A percentile compares a stretch with the other conserved stretches of the same genome.
Conservation (phyloP, 164 flowering plant genomes). For the Chimonanthus salicifolius region DNA sequence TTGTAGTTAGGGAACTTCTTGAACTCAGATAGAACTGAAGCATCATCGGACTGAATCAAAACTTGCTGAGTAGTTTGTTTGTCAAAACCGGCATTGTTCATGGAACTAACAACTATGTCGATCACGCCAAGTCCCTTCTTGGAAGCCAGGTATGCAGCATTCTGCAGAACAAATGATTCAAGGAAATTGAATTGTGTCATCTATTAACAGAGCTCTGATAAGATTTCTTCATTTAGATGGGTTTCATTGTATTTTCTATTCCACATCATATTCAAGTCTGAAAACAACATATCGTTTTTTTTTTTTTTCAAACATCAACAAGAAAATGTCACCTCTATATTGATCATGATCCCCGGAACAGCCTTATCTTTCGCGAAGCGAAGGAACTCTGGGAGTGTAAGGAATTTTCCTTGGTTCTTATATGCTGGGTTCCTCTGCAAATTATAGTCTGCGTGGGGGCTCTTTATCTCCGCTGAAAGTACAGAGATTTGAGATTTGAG, state of each 20-base stretch:
- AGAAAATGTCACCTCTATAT: constrained; percentile 12
- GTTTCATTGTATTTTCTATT: no score
- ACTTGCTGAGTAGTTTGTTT: constrained; percentile 63
- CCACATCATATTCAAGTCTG: no score
- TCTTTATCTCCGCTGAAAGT: constrained; percentile 53
- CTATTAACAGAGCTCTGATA: no score
- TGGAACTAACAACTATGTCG: constrained; percentile 44
- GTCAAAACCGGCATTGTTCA: constrained; percentile 64
- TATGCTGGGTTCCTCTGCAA: constrained; percentile 28
- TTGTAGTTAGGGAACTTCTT: constrained; percentile 38
- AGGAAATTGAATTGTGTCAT: background rate
- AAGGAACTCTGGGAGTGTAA: constrained; percentile 16
- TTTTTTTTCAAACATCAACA: background rate
- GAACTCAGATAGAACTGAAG: constrained; percentile 58
- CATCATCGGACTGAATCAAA: constrained; percentile 74
- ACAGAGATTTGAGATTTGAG: background rate
- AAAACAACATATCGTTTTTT: background rate
- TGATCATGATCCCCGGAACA: constrained; percentile 12
- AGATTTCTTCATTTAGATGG: no score
- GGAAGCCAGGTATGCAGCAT: constrained; percentile 84
- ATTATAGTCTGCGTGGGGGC: constrained; percentile 24
- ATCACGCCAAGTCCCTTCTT: constrained; percentile 61
- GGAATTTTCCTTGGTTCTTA: constrained; percentile 15
- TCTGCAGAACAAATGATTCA: constrained; percentile 32
- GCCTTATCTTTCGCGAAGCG: constrained; percentile 14